Evolutionary conservation across 2,329 filamentous ascomycete genomes (phyloP), one percentile per base, ranked within the genome.

Genomic region (Davidsoniella virescens): DNA sequence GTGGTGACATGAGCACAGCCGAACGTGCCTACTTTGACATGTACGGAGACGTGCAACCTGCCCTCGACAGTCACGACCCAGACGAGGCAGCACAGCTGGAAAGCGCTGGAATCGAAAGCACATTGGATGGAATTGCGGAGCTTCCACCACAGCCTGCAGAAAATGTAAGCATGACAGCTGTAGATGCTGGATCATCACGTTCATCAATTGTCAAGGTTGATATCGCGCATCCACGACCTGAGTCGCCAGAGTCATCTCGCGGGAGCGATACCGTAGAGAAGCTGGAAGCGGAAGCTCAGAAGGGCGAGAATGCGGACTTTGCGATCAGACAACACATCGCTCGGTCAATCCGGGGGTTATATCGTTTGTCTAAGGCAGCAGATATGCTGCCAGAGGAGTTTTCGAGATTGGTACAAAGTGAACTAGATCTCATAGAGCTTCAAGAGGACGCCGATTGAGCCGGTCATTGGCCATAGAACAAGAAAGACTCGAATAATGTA

Each of bases 31-130:
- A 90, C 63, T 90, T 78, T 62, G 76, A 81, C 16, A 78, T 82
- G 60, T 90, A 92, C 62, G 80, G 83, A 57, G 70, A 76, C 55
- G 83, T 90, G 7, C 84, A 90, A 61, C 83, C 84, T 2, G 84
- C 84, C 29, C 78, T 90, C 70, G 85, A 90, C 63, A 78, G 77
- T 51, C 79, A 88, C 61, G 84, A 88, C 56, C 84, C 84, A n/a
- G 82, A 87, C 57, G 83, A 87, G 64, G 48, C 44, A 10, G 40
- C 23, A 5, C 42, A 51, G 9, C 29, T 54, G 3, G 25, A 50
- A 2, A 79, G 70, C 51, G 66, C 58, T 56, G 44, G 55, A 55
- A 47, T 53, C 17, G 58, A 62, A 42, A 58, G 62, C 33, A 57
- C 62, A 51, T n/a, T 65, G 10, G 57, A 59, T 23, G 61, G 61